These are phyloP conservation scores for Oldenlandia corymbosa DNA, from an alignment of 257 asterid genomes.

Conservation along the genomic window DNA sequence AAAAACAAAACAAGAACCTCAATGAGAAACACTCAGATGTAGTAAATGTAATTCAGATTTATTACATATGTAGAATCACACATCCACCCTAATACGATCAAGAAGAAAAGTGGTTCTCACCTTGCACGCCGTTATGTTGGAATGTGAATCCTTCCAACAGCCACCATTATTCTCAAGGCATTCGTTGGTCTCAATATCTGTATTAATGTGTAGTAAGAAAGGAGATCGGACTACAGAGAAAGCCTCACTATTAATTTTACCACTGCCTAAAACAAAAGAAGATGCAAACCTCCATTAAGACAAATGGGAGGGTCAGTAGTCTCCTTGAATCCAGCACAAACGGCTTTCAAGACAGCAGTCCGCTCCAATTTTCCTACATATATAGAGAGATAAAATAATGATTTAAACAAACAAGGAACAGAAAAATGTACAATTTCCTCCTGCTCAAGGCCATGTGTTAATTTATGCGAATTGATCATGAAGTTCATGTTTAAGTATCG, in stretches of 20 bases:
- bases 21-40: background rate
- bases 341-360: conserved; percentile 67
- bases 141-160: conserved; percentile 62
- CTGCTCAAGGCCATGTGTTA: background rate
- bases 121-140: conserved; percentile 83
- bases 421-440: background rate
- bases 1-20: background rate
- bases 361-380: conserved; percentile 73
- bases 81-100: background rate
- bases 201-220: conserved; percentile 15
- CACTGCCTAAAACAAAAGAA: background rate
- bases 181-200: conserved; percentile 84
- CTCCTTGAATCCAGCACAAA: conserved; percentile 93
- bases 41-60: background rate
- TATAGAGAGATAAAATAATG: background rate
- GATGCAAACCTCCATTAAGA: conserved; percentile 51
- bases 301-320: conserved; percentile 88
- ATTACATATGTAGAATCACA: background rate
- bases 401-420: background rate
- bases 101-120: conserved; percentile 24
- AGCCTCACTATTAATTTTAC: background rate
- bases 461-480: background rate
- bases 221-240: conserved; percentile 3
- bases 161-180: conserved; percentile 84
- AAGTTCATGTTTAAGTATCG: background rate